These are phyloP conservation scores for Monoraphidium neglectum DNA, from an alignment of 139 green algal species.

Conservation along the genomic window DNA sequence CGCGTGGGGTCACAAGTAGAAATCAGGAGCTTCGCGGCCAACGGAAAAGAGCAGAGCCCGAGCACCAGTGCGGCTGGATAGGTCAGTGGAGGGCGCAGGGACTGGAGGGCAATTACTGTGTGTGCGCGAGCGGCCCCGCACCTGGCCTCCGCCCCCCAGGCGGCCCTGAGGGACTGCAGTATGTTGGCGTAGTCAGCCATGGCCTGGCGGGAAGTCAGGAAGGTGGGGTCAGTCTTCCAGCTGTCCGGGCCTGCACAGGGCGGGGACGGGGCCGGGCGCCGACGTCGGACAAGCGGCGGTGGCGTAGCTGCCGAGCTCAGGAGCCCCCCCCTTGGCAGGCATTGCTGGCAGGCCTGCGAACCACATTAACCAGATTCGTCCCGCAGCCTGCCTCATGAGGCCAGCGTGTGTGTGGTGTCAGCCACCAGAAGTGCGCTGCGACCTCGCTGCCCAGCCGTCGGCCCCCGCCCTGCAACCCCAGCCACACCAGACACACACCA, in stretches of 20 bases:
- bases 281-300: too few species aligned
- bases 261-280: too few species aligned
- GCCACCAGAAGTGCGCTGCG: not conserved
- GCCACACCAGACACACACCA: too few species aligned
- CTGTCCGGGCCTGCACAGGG: slow-evolving; percentile 39
- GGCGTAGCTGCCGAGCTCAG: too few species aligned
- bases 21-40: not conserved
- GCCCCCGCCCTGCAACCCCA: too few species aligned
- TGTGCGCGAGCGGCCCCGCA: too few species aligned
- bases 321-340: not conserved
- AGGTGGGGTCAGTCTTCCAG: slow-evolving; percentile 41
- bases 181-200: slow-evolving; percentile 72
- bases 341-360: not conserved
- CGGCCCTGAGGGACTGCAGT: slow-evolving; percentile 32
- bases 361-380: too few species aligned
- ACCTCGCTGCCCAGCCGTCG: not conserved
- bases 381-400: not conserved
- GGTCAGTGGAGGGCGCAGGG: too few species aligned
- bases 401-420: not conserved
- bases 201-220: slow-evolving; percentile 67
- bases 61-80: not conserved
- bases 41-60: not conserved
- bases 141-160: slow-evolving; percentile 29
- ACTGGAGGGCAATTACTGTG: too few species aligned
- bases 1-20: too few species aligned